Evolutionary conservation across 306 rosid species (phyloP), one percentile per base, ranked within the genome.

Genomic region (Malus sylvestris): DNA sequence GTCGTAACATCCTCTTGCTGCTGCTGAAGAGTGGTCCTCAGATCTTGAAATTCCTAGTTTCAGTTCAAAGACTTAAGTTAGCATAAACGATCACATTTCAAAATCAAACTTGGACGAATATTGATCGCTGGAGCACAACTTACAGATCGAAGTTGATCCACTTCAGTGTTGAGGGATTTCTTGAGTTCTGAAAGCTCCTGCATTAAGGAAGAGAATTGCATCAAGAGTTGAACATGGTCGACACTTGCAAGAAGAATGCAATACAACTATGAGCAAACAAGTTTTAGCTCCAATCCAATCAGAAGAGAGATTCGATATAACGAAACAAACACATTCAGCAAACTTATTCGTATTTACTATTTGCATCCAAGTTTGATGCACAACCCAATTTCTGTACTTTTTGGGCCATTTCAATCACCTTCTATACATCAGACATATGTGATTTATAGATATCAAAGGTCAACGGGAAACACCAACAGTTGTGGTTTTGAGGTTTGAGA

Each of bases 1-100:
- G 96, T 77, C 61, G 92, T 81, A 55, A 96, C 99, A 88, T 96
- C 99, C 71, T 96, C 99, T 77, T 93, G 97, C 79, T 96, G 97
- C 83, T 92, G 97, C 81, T 88, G 96, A 80, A 96, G 97, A 78
- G 97, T 90, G 67, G 91, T 89, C 88, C 96, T 89, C 80, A 92
- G 87, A 68, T 91, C 97, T 96, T 87, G 88, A 71, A 96, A 92
- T 84, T 96, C 99, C 99, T 96, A 75, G 33, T 82, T 88, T 79
- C 23, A 23, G 57, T 60, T 29, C 67, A 19, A 73, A 20, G 60
- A 71, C 75, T 73, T 65, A 64, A 49, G 29, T 70, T 73, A 67
- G 55, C 38, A 19, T 11, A 66, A 66, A 66, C 55, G 42, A 32
- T 15, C 15, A 67, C 44, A 29, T 12, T 38, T 78, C 7, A 70